A percentile compares a stretch with the other conserved stretches of the same genome.
Evolutionary conservation across 148 eudicot genomes (phyloP).

Genomic region (Vaccinium darrowii): DNA sequence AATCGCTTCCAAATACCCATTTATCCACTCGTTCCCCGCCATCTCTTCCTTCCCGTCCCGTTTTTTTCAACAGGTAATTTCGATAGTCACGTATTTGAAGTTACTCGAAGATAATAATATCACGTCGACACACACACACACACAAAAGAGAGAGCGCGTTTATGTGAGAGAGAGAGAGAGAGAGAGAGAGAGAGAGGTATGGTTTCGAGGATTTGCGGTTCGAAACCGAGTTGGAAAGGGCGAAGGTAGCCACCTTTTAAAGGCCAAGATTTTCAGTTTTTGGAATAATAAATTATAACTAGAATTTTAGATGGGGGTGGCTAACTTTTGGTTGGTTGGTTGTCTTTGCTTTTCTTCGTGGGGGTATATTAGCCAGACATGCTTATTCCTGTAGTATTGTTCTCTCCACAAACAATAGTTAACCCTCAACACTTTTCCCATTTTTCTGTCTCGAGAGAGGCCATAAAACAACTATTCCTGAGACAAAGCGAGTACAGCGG

Average conservation of each 20-base stretch:
- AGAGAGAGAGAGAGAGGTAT: background rate
- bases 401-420: background rate
- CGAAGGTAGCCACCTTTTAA: constrained; percentile 20
- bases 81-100: background rate
- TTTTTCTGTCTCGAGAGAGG: background rate
- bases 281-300: background rate
- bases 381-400: constrained; percentile 2
- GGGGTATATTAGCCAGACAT: constrained; percentile 5
- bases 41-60: background rate
- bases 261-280: constrained; percentile 5
- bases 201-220: background rate
- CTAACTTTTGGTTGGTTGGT: background rate
- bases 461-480: background rate
- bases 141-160: background rate
- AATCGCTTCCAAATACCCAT: constrained; percentile 58
- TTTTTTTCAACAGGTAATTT: background rate
- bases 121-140: background rate
- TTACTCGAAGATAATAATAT: background rate
- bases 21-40: constrained; percentile 57
- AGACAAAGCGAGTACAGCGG: background rate
- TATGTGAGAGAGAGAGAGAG: constrained; percentile 17
- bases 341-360: background rate
- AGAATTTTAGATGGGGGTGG: constrained; percentile 1
- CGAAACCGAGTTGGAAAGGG: constrained; percentile 3
- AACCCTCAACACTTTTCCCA: background rate